phyloP scores from a whole-genome alignment of 139 green algal species.

The Chlorella sorokiniana region DNA sequence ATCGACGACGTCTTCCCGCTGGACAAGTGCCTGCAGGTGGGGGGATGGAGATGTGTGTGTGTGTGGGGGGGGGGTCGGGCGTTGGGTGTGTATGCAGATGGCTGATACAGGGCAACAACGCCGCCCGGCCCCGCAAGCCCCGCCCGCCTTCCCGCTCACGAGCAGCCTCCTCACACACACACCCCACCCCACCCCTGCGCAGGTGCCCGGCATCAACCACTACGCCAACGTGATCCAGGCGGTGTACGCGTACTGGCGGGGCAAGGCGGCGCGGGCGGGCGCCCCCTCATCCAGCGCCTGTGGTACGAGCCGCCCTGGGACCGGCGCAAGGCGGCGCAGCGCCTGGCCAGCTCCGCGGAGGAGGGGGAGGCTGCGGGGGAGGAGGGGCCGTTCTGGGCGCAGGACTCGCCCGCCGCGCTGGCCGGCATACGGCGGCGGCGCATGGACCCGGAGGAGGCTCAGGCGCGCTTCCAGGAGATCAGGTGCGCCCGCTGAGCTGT shows the following conservation, averaged over 20 bases:
- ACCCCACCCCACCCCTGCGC: background rate
- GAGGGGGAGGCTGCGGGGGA: constrained; percentile 23
- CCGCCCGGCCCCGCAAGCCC: too few species aligned
- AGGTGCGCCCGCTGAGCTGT: too few species aligned
- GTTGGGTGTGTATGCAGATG: background rate
- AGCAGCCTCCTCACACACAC: background rate
- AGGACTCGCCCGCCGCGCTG: constrained; percentile 39
- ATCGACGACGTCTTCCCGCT: constrained; percentile 59
- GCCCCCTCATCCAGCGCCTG: constrained; percentile 56
- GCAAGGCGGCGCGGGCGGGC: constrained; percentile 67
- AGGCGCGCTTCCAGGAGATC: constrained; percentile 39
- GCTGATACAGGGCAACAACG: background rate
- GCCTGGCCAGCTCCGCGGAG: background rate
- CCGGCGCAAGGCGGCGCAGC: constrained; percentile 20
- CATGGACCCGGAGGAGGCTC: constrained; percentile 38
- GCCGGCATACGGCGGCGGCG: constrained; percentile 35
- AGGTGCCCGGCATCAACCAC: constrained; percentile 38
- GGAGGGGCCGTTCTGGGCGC: constrained; percentile 38
- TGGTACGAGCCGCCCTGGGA: constrained; percentile 65
- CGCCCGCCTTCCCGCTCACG: too few species aligned
- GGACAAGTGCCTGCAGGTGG: constrained; percentile 40
- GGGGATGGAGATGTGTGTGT: background rate
- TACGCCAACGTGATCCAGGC: constrained; percentile 43
- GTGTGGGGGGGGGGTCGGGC: background rate
- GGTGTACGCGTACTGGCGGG: constrained; percentile 94